Evolutionary conservation across 139 green algal genomes (phyloP).

Genomic region (Tetradesmus lagerheimii): DNA sequence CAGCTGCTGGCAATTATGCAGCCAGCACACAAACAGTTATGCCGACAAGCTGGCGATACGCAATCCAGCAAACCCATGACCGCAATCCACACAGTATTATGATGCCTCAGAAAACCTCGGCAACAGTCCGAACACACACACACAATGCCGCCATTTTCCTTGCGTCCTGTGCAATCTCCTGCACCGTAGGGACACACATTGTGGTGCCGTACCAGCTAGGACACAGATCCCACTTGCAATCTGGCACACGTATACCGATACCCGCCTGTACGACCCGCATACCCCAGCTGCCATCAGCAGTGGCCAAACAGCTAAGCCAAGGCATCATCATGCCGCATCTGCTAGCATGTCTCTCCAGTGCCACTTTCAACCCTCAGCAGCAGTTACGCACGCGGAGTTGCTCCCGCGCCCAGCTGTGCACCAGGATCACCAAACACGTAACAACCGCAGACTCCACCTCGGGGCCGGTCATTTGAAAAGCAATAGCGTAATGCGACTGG

Average conservation of each 20-base stretch:
- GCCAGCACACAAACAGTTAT: background rate
- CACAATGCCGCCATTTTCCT: too few relatives aligned
- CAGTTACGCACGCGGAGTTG: background rate
- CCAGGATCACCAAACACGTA: background rate
- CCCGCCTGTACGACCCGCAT: background rate
- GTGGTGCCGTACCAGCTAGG: background rate
- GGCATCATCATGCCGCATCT: background rate
- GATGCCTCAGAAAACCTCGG: too few relatives aligned
- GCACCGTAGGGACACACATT: background rate
- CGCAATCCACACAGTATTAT: too few relatives aligned
- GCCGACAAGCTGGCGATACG: background rate
- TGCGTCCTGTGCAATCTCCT: background rate
- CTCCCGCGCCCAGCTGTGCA: background rate
- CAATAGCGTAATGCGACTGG: too few relatives aligned
- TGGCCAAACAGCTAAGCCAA: background rate
- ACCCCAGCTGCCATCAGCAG: background rate
- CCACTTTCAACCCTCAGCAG: background rate
- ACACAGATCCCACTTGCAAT: background rate
- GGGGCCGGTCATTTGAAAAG: too few relatives aligned
- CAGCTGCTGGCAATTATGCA: background rate
- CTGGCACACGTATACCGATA: background rate
- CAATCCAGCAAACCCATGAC: background rate
- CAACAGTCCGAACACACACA: too few relatives aligned
- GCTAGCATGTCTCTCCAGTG: background rate
- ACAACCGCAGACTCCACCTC: too few relatives aligned